Evolutionary conservation across 306 rosid genomes (phyloP).

Genomic region (Prunus mira): DNA sequence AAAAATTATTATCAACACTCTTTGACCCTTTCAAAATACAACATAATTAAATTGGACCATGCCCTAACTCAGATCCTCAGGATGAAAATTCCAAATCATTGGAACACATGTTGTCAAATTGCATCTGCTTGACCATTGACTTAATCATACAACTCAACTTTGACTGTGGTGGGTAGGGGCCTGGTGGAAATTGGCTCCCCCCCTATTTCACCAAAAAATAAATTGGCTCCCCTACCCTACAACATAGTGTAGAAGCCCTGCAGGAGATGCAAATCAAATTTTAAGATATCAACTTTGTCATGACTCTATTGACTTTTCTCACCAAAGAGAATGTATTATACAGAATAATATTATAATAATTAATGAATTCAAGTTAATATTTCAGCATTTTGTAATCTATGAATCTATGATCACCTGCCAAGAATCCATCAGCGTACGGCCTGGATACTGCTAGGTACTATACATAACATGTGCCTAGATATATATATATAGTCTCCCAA

Average conservation of each 20-base stretch:
- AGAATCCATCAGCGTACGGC: background rate
- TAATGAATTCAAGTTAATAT: no score
- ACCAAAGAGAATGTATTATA: slow-evolving; percentile 11
- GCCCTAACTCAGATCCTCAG: no score
- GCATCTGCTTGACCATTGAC: background rate
- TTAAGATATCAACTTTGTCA: slow-evolving; percentile 28
- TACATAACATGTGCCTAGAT: background rate
- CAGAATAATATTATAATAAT: background rate
- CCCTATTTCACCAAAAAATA: no score
- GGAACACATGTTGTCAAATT: no score
- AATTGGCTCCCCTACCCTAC: background rate
- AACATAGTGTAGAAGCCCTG: background rate
- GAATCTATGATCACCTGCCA: background rate
- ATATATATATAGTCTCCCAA: background rate
- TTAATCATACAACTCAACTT: background rate
- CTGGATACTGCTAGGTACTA: background rate
- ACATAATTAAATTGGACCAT: no score
- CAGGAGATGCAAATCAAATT: background rate
- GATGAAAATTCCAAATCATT: no score
- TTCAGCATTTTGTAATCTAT: background rate
- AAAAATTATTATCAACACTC: no score
- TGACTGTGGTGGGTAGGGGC: background rate
- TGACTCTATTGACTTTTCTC: slow-evolving; percentile 28
- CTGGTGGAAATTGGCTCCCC: background rate
- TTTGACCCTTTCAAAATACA: no score